Evolutionary conservation across 257 asterid species (phyloP), one percentile per base, ranked within the genome.

Genomic region (Apocynum venetum): DNA sequence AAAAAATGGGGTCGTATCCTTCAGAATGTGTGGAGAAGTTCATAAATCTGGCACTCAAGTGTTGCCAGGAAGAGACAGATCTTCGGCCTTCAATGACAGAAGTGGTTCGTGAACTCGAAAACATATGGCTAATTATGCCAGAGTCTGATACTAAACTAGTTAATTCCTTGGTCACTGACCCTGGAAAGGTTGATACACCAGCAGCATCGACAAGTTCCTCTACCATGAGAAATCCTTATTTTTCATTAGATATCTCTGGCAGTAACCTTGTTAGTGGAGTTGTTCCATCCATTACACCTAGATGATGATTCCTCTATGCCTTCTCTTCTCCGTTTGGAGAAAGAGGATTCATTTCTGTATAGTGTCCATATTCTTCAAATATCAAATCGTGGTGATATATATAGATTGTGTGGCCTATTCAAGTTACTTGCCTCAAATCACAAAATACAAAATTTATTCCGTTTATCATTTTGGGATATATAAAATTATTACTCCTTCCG

Each of bases 181-280:
- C 80, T 35, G 79, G 63, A 57, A 83, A 75, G 38, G 72, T 46
- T 56, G 71, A 20, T 41, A 71, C 73, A 3, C 56, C 84, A 31
- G 13, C 84, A 31, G 13, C 78, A 9, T 19, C 84, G 7, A 9
- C 64, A 8, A 11, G 75, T 67, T 73, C 82, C 56, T 78, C 77
- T 19, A 53, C 81, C 14, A 78, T 82, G 73, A 61, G 66, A 67
- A 55, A 75, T 41, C 80, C 85, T 11, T 81, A 72, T 72, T 49
- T 76, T 12, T 78, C 87, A 14, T 56, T 74, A 20, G 87, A 84
- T 67, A 66, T 83, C 43, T 79, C 80, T 57, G 85, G 85, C 19
- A 81, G 80, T 60, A 77, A 81, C 68, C 85, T 84, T 65, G 77
- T 81, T 12, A 84, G 87, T 56, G 87, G 87, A 49, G 85, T 55